phyloP scores from a whole-genome alignment of 495 filamentous ascomycete genomes.

The Aspergillus conjunctus region DNA sequence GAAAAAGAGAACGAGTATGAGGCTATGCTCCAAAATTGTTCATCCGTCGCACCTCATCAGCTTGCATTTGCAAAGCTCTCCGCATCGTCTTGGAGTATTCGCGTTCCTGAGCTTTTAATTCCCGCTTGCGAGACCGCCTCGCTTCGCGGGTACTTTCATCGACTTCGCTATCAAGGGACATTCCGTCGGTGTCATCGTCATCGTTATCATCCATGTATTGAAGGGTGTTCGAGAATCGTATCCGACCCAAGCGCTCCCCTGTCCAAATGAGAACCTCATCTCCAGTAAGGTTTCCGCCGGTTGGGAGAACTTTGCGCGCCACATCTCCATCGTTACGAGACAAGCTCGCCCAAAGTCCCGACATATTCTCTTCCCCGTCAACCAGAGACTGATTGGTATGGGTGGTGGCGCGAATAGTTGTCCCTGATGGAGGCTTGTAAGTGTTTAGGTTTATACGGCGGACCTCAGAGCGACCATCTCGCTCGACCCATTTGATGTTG shows the following conservation, averaged over 20 bases:
- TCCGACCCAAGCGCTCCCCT: slow-evolving; percentile 73
- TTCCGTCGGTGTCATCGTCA: slow-evolving; percentile 46
- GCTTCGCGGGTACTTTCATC: slow-evolving; percentile 42
- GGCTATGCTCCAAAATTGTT: slow-evolving; percentile 62
- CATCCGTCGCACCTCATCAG: slow-evolving; percentile 79
- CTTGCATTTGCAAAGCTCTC: slow-evolving; percentile 73
- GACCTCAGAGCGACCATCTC: slow-evolving; percentile 80
- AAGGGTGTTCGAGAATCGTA: slow-evolving; percentile 59
- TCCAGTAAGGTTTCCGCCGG: slow-evolving; percentile 47
- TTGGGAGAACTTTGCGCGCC: slow-evolving; percentile 70
- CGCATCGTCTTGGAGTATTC: slow-evolving; percentile 72
- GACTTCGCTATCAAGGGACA: slow-evolving; percentile 37
- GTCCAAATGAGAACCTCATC: slow-evolving; percentile 80
- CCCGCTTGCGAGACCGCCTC: slow-evolving; percentile 45
- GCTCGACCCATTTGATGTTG: slow-evolving; percentile 87
- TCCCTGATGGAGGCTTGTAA: slow-evolving; percentile 25
- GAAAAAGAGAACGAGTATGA: neutral
- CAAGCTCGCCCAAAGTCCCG: slow-evolving; percentile 36
- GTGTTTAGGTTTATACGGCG: slow-evolving; percentile 71
- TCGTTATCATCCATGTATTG: slow-evolving; percentile 49
- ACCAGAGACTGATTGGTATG: neutral
- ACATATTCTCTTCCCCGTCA: slow-evolving; percentile 12
- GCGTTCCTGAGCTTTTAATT: slow-evolving; percentile 46
- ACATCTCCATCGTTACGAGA: slow-evolving; percentile 47
- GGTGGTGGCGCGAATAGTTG: neutral